Percentiles rank a stretch among this genome's conserved stretches.
Conservation (phyloP, 257 asterid genomes). For the Linaria vulgaris region DNA sequence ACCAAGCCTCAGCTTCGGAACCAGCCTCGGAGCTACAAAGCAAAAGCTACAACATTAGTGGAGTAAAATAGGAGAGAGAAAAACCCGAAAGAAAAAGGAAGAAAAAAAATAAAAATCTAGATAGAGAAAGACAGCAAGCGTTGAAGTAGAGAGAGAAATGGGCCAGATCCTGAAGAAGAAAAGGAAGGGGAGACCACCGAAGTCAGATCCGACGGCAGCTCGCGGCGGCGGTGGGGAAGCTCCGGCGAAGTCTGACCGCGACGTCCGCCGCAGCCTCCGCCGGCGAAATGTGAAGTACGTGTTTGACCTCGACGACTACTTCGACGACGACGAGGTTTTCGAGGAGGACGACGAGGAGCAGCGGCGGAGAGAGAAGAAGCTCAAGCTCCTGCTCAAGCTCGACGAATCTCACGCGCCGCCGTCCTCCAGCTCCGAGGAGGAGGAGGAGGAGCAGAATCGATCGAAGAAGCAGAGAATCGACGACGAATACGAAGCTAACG, state of each 20-base stretch:
- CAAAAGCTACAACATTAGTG: too few relatives aligned
- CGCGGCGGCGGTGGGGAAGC: slow-evolving; percentile 26
- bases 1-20: slow-evolving; percentile 47
- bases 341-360: slow-evolving; percentile 73
- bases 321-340: slow-evolving; percentile 80
- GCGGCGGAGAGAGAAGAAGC: slow-evolving; percentile 76
- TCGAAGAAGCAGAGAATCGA: slow-evolving; percentile 72
- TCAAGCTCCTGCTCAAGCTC: slow-evolving; percentile 62
- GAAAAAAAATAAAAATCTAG: slow-evolving; percentile 38
- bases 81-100: slow-evolving; percentile 25
- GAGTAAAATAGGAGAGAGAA: slow-evolving; percentile 39
- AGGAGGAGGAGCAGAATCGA: slow-evolving; percentile 45
- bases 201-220: slow-evolving; percentile 70
- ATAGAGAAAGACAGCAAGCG: too few relatives aligned
- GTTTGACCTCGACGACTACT: slow-evolving; percentile 90
- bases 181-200: slow-evolving; percentile 91
- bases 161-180: slow-evolving; percentile 90
- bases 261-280: slow-evolving; percentile 79
- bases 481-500: slow-evolving; percentile 32
- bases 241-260: slow-evolving; percentile 51
- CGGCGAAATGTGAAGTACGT: slow-evolving; percentile 89
- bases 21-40: slow-evolving; percentile 32
- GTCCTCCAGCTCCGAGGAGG: slow-evolving; percentile 55
- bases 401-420: slow-evolving; percentile 43
- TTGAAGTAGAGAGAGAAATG: slow-evolving; percentile 64